Conservation (phyloP, 257 asterid species). For the Lavandula angustifolia region DNA sequence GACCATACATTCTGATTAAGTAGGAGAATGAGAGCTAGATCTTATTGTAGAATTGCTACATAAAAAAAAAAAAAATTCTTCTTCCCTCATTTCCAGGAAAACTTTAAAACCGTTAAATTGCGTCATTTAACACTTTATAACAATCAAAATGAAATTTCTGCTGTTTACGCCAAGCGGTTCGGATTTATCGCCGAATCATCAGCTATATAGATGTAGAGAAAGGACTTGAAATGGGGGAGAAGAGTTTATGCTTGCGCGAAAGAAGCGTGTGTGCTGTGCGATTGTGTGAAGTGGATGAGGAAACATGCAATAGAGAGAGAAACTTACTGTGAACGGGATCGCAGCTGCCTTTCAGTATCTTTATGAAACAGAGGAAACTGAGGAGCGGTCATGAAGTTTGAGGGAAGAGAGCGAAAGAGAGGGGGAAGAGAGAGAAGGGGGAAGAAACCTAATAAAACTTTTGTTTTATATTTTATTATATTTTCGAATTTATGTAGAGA, state of each 20-base stretch:
- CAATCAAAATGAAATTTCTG: slow-evolving; percentile 14
- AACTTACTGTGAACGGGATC: slow-evolving; percentile 41
- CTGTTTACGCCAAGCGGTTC: slow-evolving; percentile 30
- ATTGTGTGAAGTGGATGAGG: slow-evolving; percentile 38
- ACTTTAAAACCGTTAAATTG: slow-evolving; percentile 27
- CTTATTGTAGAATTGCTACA: slow-evolving; percentile 35
- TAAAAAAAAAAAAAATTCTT: slow-evolving; percentile 7
- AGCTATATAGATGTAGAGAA: slow-evolving; percentile 28
- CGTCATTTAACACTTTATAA: slow-evolving; percentile 24
- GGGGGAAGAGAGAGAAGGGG: slow-evolving; percentile 27
- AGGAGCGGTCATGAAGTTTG: slow-evolving; percentile 19
- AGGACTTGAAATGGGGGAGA: slow-evolving; percentile 28
- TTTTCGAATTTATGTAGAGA: slow-evolving; percentile 25
- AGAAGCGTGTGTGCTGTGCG: slow-evolving; percentile 12
- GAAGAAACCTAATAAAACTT: slow-evolving; percentile 19
- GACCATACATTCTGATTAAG: slow-evolving; percentile 30
- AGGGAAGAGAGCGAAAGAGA: slow-evolving; percentile 27
- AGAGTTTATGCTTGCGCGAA: background rate
- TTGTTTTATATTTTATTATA: background rate
- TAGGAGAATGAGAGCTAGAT: slow-evolving; percentile 41
- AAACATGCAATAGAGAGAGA: slow-evolving; percentile 36
- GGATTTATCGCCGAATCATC: slow-evolving; percentile 25
- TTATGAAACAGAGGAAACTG: slow-evolving; percentile 33
- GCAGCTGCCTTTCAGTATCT: slow-evolving; percentile 47
- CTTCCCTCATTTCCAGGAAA: slow-evolving; percentile 24